Conservation (phyloP, 495 filamentous ascomycete genomes). For the Penicillium nucicola region DNA sequence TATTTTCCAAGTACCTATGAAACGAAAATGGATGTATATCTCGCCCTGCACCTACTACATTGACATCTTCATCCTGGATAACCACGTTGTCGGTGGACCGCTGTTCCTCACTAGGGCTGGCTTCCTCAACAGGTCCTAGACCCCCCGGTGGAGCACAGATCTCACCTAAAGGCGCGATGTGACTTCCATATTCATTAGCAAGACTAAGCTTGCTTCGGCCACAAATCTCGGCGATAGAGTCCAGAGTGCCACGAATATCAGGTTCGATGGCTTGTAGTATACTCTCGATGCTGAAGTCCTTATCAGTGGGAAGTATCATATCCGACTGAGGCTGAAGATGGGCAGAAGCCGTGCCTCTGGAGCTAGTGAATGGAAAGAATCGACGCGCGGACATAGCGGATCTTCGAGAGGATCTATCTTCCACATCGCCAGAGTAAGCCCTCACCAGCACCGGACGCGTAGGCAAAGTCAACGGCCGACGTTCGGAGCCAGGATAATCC, state of each 20-base stretch:
- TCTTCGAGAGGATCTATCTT: constrained; percentile 14
- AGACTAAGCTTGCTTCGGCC: constrained; percentile 59
- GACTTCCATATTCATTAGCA: constrained; percentile 61
- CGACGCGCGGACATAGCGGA: constrained; percentile 36
- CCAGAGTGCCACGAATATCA: constrained; percentile 53
- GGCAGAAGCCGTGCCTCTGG: constrained; percentile 11
- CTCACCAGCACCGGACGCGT: constrained; percentile 46
- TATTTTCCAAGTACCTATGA: constrained; percentile 33
- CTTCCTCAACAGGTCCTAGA: constrained; percentile 42
- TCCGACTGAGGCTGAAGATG: constrained; percentile 21
- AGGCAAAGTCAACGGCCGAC: constrained; percentile 23
- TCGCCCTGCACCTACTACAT: constrained; percentile 19
- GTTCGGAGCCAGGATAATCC: constrained; percentile 10
- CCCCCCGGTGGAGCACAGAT: constrained; percentile 40
- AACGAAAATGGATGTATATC: constrained; percentile 30
- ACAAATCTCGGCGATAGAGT: constrained; percentile 63
- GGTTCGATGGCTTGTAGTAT: constrained; percentile 59
- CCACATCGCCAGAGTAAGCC: constrained; percentile 38
- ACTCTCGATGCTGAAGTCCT: constrained; percentile 57
- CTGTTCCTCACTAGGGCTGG: constrained; percentile 31
- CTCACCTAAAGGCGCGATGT: constrained; percentile 60
- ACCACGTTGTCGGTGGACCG: constrained; percentile 29
- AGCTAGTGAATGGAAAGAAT: constrained; percentile 26
- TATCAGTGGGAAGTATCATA: constrained; percentile 38
- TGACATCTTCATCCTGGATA: constrained; percentile 38